A percentile compares a stretch with the other conserved stretches of the same genome.
These are phyloP conservation scores for Viridothelium virens DNA, from an alignment of 495 filamentous ascomycete genomes.

Conservation along the genomic window DNA sequence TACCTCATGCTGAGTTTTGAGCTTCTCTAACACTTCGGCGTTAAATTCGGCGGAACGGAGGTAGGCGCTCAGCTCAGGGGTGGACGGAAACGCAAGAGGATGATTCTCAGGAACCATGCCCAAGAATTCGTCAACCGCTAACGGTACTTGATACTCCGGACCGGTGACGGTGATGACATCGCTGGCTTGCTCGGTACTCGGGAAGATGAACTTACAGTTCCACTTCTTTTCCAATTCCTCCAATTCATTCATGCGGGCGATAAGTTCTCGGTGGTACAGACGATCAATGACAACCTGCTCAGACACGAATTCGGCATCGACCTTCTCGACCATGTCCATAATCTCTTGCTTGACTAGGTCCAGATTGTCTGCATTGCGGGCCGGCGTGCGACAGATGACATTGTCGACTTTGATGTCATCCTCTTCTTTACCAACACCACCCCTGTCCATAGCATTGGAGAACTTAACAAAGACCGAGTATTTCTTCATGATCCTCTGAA, in stretches of 20 bases:
- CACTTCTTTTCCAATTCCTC: slow-evolving; percentile 95
- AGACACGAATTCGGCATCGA: slow-evolving; percentile 90
- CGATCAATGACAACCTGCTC: slow-evolving; percentile 90
- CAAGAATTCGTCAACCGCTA: slow-evolving; percentile 89
- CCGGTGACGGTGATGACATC: slow-evolving; percentile 92
- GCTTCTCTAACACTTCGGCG: slow-evolving; percentile 67
- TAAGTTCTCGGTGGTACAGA: slow-evolving; percentile 87
- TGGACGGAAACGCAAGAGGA: slow-evolving; percentile 74
- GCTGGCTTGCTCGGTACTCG: slow-evolving; percentile 92
- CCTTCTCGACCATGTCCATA: slow-evolving; percentile 98
- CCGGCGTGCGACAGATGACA: slow-evolving; percentile 95
- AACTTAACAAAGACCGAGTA: slow-evolving; percentile 99
- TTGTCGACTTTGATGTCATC: slow-evolving; percentile 99
- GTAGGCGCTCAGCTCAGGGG: slow-evolving; percentile 63
- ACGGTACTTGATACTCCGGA: slow-evolving; percentile 93
- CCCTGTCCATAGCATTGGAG: slow-evolving; percentile 98
- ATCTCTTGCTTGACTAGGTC: slow-evolving; percentile 98
- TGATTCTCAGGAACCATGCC: slow-evolving; percentile 96
- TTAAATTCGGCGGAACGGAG: slow-evolving; percentile 71
- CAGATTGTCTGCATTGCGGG: slow-evolving; percentile 90
- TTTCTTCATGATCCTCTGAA: slow-evolving; percentile 99
- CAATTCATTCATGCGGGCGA: slow-evolving; percentile 76
- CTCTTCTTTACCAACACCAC: slow-evolving; percentile 85
- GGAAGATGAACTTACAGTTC: slow-evolving; percentile 98
- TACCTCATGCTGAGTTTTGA: slow-evolving; percentile 86